Base-by-base conservation (phyloP, 148 eudicot species). In the Camellia granthamiana region DNA sequence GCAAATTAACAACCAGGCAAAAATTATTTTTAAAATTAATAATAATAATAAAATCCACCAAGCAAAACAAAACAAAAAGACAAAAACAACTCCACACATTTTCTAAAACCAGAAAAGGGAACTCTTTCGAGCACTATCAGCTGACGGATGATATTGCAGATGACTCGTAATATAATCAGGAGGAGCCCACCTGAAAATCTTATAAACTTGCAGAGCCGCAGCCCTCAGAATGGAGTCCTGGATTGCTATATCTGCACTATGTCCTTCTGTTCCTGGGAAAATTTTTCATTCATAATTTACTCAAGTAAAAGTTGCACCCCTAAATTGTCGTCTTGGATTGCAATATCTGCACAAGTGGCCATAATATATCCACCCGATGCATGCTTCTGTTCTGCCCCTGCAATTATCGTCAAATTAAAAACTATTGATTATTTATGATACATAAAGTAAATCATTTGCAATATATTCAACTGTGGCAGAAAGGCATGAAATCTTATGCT, bases 291-390 rank as follows among this genome's bases (percentile, higher is more conserved):
- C 59, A 1, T 38, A 64, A 23, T 16, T 77, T 7, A 49, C 56
- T 47, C 47, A 13, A 76, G 49, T 66, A 52, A 18, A 3, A 58
- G 75, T 54, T 15, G 19, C 61, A 79, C 21, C 56, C 76, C 64
- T 79, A 79, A 0, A 61, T 30, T 62, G 60, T 46, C 14, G 82
- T 62, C 43, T 72, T 79, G 38, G 77, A 30, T 71, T 79, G 96
- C 76, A 95, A 72, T 77, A 93, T 88, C 83, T 93, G 96, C 87
- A 93, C 88, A 66, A 95, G 91, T 72, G 97, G 88, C 97, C 94
- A 93, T 68, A 95, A 79, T 65, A 93, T 87, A 84, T 95, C 98
- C 96, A 95, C 89, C 83, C 98, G 88, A 77, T 93, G 98, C 87
- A 95, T 77, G 88, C 81, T 89, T 82, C 92, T 87, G 80, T 90